phyloP scores from a whole-genome alignment of 202 grass and related monocot genomes.

The Zoysia matrella region DNA sequence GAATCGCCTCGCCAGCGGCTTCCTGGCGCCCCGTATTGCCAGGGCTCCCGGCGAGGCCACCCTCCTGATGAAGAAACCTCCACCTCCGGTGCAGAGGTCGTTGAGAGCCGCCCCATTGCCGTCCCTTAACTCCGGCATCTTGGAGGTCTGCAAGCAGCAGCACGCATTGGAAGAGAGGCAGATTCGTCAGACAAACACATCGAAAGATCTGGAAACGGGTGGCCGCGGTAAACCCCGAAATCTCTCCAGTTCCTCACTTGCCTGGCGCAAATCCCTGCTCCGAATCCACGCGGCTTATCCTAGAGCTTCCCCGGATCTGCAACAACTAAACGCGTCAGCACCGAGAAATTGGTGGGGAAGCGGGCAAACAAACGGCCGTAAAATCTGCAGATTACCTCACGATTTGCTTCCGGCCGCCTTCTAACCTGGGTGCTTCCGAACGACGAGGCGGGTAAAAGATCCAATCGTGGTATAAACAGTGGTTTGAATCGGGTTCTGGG shows the following conservation, averaged over 20 bases:
- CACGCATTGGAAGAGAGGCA: background rate
- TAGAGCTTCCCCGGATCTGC: constrained; percentile 31
- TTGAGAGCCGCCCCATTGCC: constrained; percentile 15
- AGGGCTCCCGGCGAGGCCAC: constrained; percentile 46
- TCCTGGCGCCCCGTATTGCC: constrained; percentile 17
- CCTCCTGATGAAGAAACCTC: constrained; percentile 71
- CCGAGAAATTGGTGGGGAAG: background rate
- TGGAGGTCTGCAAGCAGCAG: constrained; percentile 14
- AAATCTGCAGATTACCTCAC: constrained; percentile 34
- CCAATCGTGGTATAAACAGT: background rate
- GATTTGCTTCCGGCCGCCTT: constrained; percentile 6
- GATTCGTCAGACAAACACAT: constrained; percentile 30
- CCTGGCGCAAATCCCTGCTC: constrained; percentile 17
- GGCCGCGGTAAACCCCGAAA: background rate
- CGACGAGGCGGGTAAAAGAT: background rate
- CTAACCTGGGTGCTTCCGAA: constrained; percentile 6
- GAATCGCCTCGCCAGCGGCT: constrained; percentile 20
- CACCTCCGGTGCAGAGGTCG: constrained; percentile 42
- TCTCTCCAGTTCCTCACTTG: background rate
- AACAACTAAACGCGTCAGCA: constrained; percentile 14
- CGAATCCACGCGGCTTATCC: constrained; percentile 8
- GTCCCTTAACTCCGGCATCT: constrained; percentile 53
- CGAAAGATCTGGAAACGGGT: constrained; percentile 15
- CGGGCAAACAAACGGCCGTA: background rate
- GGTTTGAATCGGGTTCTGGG: constrained; percentile 1